Conservation (phyloP, 2,329 filamentous ascomycete genomes). For the Colletotrichum cuscutae region DNA sequence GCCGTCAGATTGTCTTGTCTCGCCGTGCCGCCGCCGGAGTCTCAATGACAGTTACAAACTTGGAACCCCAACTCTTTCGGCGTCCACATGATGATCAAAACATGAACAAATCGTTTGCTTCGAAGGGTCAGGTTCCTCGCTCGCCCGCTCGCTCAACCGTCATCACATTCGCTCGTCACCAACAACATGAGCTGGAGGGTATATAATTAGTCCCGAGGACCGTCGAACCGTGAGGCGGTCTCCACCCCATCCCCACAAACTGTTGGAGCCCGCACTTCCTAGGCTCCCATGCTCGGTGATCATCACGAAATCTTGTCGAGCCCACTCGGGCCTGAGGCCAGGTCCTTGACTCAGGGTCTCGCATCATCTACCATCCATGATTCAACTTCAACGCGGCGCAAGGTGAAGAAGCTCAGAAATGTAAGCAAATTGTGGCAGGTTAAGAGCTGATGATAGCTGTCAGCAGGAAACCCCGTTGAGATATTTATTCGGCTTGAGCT, state of each 20-base stretch:
- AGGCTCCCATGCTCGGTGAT: conserved; percentile 14
- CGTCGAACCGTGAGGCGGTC: neutral
- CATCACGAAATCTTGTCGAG: conserved; percentile 20
- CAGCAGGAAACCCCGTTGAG: too few relatives aligned
- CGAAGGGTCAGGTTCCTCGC: neutral
- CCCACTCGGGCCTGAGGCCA: conserved; percentile 3
- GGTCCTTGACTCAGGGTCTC: conserved; percentile 14
- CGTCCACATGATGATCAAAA: neutral
- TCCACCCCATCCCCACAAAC: conserved; percentile 15
- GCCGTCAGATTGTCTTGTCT: neutral
- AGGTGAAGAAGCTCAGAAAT: neutral
- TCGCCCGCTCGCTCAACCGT: neutral
- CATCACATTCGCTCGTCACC: neutral
- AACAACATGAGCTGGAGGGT: neutral
- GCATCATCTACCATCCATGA: neutral
- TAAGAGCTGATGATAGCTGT: neutral
- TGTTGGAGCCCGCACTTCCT: neutral
- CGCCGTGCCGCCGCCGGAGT: neutral
- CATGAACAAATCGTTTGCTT: neutral
- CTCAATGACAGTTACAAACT: neutral
- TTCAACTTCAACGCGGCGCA: neutral
- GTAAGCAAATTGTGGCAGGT: neutral
- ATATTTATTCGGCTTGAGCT: too few relatives aligned
- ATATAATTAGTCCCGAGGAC: neutral
- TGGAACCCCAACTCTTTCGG: neutral